Conservation (phyloP, 495 filamentous ascomycete genomes). For the Neurospora intermedia region DNA sequence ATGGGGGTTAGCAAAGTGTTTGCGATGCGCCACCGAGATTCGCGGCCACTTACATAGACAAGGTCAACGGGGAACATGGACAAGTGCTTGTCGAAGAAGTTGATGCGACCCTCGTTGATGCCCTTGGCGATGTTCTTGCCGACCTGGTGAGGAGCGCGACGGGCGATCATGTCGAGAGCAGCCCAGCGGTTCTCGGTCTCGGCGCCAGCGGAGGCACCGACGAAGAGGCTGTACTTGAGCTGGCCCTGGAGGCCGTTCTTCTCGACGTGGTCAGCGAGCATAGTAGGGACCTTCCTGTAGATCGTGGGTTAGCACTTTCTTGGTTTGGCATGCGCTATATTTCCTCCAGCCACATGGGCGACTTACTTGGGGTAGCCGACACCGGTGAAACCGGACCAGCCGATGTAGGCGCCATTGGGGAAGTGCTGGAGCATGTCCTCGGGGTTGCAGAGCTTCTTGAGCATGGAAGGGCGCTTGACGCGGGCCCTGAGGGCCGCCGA, state of each 20-base stretch:
- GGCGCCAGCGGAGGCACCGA: constrained; percentile 78
- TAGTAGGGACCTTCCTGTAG: constrained; percentile 67
- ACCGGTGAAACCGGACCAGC: constrained; percentile 87
- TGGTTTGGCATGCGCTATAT: background rate
- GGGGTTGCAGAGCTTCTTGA: constrained; percentile 67
- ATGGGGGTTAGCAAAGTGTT: background rate
- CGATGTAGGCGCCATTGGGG: constrained; percentile 72
- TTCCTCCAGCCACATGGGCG: background rate
- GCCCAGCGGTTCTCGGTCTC: constrained; percentile 93
- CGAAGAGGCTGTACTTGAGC: constrained; percentile 76
- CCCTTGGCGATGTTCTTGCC: constrained; percentile 86
- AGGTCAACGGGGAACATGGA: constrained; percentile 89
- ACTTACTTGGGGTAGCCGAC: constrained; percentile 83
- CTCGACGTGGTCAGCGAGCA: constrained; percentile 81
- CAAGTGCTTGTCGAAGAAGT: constrained; percentile 89
- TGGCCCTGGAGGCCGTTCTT: constrained; percentile 78
- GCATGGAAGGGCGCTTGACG: constrained; percentile 61
- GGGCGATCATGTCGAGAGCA: constrained; percentile 75
- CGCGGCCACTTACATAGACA: constrained; percentile 40
- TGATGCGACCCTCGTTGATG: constrained; percentile 80
- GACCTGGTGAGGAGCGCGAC: constrained; percentile 77
- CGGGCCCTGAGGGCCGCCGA: constrained; percentile 70
- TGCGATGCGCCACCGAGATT: background rate
- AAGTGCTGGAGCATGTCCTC: constrained; percentile 74
- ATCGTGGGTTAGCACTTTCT: constrained; percentile 10